phyloP scores from a whole-genome alignment of 768 basidiomycete genomes.

The Serpula lacrymans region DNA sequence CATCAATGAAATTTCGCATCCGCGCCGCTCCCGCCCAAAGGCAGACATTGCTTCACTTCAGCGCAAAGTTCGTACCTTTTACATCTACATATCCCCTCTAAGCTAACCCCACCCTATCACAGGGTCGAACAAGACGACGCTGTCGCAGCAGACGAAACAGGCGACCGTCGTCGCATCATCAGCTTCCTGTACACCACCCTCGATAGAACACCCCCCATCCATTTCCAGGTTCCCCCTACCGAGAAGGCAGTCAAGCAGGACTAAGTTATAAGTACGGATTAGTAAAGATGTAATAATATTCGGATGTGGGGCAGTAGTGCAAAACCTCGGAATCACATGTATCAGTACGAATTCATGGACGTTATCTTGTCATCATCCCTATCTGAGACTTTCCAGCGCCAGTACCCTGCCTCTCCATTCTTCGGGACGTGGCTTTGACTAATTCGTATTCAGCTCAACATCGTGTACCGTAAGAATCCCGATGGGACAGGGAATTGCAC shows the following conservation, averaged over 20 bases:
- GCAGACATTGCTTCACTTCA: conserved; percentile 32
- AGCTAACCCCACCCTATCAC: background rate
- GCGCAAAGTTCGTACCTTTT: conserved; percentile 32
- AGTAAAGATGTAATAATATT: too few relatives aligned
- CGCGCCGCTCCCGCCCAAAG: conserved; percentile 37
- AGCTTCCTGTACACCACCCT: conserved; percentile 33
- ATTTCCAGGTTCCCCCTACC: conserved; percentile 18
- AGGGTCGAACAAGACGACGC: conserved; percentile 23
- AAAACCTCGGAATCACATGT: too few relatives aligned
- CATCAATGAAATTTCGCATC: conserved; percentile 37
- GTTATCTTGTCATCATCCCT: too few relatives aligned
- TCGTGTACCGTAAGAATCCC: too few relatives aligned
- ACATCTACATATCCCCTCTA: background rate
- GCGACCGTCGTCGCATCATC: conserved; percentile 26
- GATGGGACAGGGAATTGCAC: too few relatives aligned
- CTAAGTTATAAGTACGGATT: too few relatives aligned
- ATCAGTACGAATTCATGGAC: too few relatives aligned
- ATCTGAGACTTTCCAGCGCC: too few relatives aligned
- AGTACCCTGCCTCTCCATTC: too few relatives aligned
- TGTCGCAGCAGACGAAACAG: conserved; percentile 14
- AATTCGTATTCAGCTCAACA: too few relatives aligned
- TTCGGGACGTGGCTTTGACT: too few relatives aligned
- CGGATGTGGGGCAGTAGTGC: too few relatives aligned
- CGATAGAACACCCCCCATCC: conserved; percentile 30
- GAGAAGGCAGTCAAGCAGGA: conserved; percentile 6